Conservation (phyloP, 768 basidiomycete genomes). For the Saitozyma sp. region DNA sequence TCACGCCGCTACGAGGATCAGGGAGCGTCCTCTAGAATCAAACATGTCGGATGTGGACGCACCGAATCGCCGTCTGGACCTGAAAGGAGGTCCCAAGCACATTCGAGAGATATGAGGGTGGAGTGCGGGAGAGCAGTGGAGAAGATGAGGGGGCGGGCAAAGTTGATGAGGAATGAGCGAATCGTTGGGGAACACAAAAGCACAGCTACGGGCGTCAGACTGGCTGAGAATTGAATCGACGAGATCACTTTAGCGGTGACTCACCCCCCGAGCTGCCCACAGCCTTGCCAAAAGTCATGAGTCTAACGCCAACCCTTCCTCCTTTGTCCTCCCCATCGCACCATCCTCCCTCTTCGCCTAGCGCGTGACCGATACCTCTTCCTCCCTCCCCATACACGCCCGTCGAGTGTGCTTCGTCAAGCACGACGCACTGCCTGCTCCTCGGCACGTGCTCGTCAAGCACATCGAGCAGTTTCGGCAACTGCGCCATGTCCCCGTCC, state of each 20-base stretch:
- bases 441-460: constrained; percentile 60
- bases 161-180: constrained; percentile 84
- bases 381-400: constrained; percentile 82
- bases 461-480: constrained; percentile 65
- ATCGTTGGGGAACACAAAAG: constrained; percentile 70
- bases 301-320: constrained; percentile 67
- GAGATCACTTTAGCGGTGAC: constrained; percentile 42
- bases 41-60: constrained; percentile 24
- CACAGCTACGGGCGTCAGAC: constrained; percentile 61
- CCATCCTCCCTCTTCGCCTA: constrained; percentile 55
- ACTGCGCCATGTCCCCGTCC: constrained; percentile 88
- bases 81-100: constrained; percentile 75
- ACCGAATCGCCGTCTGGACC: constrained; percentile 67
- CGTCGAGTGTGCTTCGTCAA: constrained; percentile 93
- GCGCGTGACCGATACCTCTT: constrained; percentile 67
- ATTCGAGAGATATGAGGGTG: constrained; percentile 72
- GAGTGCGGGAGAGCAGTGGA: constrained; percentile 80
- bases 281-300: constrained; percentile 94
- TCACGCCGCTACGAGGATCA: constrained; percentile 24
- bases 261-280: constrained; percentile 79
- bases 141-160: constrained; percentile 86
- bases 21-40: background rate
- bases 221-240: background rate
- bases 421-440: constrained; percentile 69
- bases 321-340: constrained; percentile 56